Conservation (phyloP, 495 filamentous ascomycete species). For the Podospora pseudopauciseta region DNA sequence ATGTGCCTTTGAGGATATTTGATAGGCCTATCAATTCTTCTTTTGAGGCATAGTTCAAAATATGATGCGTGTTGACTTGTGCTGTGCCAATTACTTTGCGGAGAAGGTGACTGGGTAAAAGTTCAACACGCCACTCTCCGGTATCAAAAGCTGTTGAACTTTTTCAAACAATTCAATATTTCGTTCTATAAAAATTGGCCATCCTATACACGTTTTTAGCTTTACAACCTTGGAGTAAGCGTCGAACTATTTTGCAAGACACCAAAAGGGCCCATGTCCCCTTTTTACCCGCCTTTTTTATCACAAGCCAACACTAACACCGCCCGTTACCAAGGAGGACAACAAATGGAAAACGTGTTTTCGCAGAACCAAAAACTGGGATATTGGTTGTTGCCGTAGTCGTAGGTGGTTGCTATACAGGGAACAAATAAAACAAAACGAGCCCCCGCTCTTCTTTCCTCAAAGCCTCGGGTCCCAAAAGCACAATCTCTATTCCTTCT, state of each 20-base stretch:
- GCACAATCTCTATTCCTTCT: slow-evolving; percentile 5
- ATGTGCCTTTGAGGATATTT: background rate
- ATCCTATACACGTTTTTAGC: slow-evolving; percentile 8
- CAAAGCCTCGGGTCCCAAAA: background rate
- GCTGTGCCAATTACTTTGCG: no score
- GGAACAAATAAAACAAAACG: slow-evolving; percentile 7
- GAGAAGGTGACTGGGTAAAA: no score
- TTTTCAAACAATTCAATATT: background rate
- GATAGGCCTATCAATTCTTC: background rate
- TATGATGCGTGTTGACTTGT: no score
- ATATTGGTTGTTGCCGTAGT: slow-evolving; percentile 11
- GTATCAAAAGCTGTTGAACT: background rate
- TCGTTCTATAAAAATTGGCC: slow-evolving; percentile 8
- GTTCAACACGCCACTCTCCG: no score
- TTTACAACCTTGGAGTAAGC: slow-evolving; percentile 2
- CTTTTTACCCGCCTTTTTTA: background rate
- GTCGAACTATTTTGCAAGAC: background rate
- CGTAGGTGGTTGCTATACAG: slow-evolving; percentile 2
- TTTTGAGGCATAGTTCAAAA: no score
- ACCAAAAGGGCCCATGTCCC: background rate
- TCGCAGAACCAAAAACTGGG: slow-evolving; percentile 12
- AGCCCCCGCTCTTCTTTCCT: slow-evolving; percentile 9
- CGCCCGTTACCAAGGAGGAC: slow-evolving; percentile 8
- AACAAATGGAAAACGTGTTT: slow-evolving; percentile 15
- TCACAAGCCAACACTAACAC: slow-evolving; percentile 4